These are phyloP conservation scores for Lentinula guzmanii DNA, from an alignment of 768 basidiomycete species.

Conservation along the genomic window DNA sequence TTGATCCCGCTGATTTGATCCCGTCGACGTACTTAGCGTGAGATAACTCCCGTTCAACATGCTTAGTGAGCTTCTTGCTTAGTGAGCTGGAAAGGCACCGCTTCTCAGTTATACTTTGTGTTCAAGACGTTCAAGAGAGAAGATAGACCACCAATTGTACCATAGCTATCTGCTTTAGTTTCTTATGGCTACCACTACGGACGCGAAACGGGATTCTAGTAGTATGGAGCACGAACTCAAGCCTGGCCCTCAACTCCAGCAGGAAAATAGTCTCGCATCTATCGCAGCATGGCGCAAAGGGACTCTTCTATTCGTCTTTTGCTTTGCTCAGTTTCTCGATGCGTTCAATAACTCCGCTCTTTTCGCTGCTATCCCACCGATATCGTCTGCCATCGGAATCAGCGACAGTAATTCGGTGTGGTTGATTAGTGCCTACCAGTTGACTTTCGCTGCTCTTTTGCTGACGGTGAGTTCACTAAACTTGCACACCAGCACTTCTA, in stretches of 20 bases:
- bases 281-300: slow-evolving; percentile 21
- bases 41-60: neutral
- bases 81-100: neutral
- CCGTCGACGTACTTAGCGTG: neutral
- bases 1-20: neutral
- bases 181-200: neutral
- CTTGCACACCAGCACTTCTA: neutral
- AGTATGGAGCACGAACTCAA: neutral
- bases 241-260: neutral
- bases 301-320: slow-evolving; percentile 28
- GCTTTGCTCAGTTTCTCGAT: slow-evolving; percentile 37
- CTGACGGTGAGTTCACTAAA: slow-evolving; percentile 9
- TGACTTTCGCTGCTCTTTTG: slow-evolving; percentile 37
- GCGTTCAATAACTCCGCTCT: slow-evolving; percentile 36
- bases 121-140: neutral
- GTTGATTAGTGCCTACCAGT: slow-evolving; percentile 35
- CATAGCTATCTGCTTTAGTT: neutral
- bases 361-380: slow-evolving; percentile 31
- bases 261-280: neutral
- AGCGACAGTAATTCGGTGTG: slow-evolving; percentile 25
- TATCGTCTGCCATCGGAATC: slow-evolving; percentile 17
- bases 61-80: neutral
- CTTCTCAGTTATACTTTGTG: neutral
- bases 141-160: neutral
- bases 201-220: neutral